These are phyloP conservation scores for Paecilomyces niveus DNA, from an alignment of 2,329 filamentous ascomycete species.

Conservation along the genomic window DNA sequence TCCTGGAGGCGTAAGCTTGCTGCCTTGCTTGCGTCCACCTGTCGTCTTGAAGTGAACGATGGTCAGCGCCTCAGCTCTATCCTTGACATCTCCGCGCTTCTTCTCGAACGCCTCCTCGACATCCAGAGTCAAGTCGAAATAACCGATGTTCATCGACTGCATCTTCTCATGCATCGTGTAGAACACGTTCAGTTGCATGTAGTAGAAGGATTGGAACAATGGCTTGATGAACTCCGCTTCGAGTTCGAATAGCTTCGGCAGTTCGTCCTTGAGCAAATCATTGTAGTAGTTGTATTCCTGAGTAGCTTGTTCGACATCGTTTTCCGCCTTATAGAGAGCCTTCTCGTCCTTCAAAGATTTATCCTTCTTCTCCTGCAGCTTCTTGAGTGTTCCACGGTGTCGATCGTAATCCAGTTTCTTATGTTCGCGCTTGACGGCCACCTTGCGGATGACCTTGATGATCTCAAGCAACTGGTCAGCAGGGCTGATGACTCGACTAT, in stretches of 20 bases:
- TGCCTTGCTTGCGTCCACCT: constrained; percentile 46
- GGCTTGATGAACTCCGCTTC: constrained; percentile 94
- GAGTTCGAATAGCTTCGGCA: constrained; percentile 82
- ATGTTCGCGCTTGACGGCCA: constrained; percentile 82
- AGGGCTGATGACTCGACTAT: constrained; percentile 80
- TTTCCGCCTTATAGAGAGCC: constrained; percentile 90
- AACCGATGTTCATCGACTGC: constrained; percentile 94
- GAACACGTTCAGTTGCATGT: constrained; percentile 99
- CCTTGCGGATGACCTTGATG: constrained; percentile 91
- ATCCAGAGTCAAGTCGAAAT: constrained; percentile 87
- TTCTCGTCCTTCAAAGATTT: constrained; percentile 96
- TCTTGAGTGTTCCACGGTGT: constrained; percentile 75
- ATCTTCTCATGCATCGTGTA: constrained; percentile 98
- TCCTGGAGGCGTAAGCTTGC: constrained; percentile 19
- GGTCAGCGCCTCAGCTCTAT: constrained; percentile 73
- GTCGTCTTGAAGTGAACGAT: constrained; percentile 92
- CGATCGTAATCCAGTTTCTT: constrained; percentile 97
- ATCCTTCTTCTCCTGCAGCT: constrained; percentile 95
- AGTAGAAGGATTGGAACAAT: constrained; percentile 98
- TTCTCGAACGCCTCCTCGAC: constrained; percentile 85
- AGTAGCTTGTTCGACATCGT: constrained; percentile 81
- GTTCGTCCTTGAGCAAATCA: constrained; percentile 88
- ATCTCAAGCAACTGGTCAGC: constrained; percentile 91
- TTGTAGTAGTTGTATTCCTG: constrained; percentile 99
- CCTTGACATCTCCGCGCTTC: constrained; percentile 83